Base-by-base conservation (phyloP, 306 rosid genomes). In the Rosa persica region DNA sequence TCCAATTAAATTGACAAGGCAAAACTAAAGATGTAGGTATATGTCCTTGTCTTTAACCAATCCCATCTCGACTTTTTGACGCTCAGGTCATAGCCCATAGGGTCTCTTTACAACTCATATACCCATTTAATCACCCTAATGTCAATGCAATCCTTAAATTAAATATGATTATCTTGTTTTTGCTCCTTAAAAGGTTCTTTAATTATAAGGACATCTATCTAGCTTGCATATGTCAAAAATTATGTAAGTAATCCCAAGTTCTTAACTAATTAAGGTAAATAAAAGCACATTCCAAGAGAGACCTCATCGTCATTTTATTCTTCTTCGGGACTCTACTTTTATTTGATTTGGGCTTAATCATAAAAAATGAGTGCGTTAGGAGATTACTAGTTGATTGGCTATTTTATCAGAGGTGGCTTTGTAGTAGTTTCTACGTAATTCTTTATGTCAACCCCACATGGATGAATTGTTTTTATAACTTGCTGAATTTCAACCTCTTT, bases 21-120 rank as follows among this genome's bases (percentile, higher is more conserved):
- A 52, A 81, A 82, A 19, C 16, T 25, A 23, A 73, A 76, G 68
- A 15, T 80, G 75, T 78, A n/a, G 91, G 83, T 73, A 83, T 81
- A 77, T 55, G 89, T 84, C 85, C 77, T 81, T 83, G 79, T 88
- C 86, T 52, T 75, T 70, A 55, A 83, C 84, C 88, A 76, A 78
- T 87, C 84, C 76, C 82, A 34, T 74, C 81, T 73, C 42, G 80
- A 70, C 68, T 70, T 82, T 49, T 67, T 79, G 16, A 58, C 23
- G 23, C 49, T 79, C 67, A 60, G 74, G 13, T 52, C 67, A 55
- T n/a, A n/a, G n/a, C n/a, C n/a, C n/a, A n/a, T 58, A 69, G 74
- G 80, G 78, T 69, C 64, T 82, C 84, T 85, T 81, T 82, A 70
- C 91, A 84, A 84, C 85, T 79, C 86, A 70, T 62, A 30, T 72